Base-by-base conservation (phyloP, 2,329 filamentous ascomycete species). In the Rhynchosporium graminicola region DNA sequence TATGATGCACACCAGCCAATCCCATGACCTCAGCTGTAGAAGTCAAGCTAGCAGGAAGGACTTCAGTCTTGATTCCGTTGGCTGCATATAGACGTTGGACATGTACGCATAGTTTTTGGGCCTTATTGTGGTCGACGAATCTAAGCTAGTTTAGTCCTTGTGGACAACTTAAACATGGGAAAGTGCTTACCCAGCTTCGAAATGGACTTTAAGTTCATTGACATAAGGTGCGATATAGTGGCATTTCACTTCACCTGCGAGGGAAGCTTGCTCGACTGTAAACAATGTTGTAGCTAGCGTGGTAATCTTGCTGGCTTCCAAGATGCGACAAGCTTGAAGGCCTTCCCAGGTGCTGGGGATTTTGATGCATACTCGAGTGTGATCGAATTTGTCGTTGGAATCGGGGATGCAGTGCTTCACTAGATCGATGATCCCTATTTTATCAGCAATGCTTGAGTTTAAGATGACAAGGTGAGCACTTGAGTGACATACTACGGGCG, bases 221-320 rank as follows among this genome's bases (percentile, higher is more conserved):
- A 88, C 83, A 65, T 87, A 89, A 0, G 87, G 86, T 0, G 86
- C 84, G 48, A 89, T 83, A 68, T 87, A 88, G 0, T 80, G 80
- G 67, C 85, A 88, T 3, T 80, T 78, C 0, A 80, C 82, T 56
- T 85, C 80, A 0, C 79, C 81, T 0, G 86, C 86, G 1, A 87
- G 75, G 1, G 78, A 77, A 0, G 84, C 86, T 70, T 88, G 86
- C 46, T 83, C 78, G 68, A 87, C 78, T 48, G 81, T 83, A 68
- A 88, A 89, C 54, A 89, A 76, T 1, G 84, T 87, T 0, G 86
- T 89, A 0, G 83, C 84, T 2, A 88, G 75, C 0, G 86, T 87
- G 1, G 78, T 75, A n/a, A 87, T 82, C 1, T 83, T 82, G 9
- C 77, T 74, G 15, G 71, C 67, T 68, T 87, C 80, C 4, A 89